Evolutionary conservation across 2,329 filamentous ascomycete species (phyloP).

Genomic region (Colletotrichum higginsianum): DNA sequence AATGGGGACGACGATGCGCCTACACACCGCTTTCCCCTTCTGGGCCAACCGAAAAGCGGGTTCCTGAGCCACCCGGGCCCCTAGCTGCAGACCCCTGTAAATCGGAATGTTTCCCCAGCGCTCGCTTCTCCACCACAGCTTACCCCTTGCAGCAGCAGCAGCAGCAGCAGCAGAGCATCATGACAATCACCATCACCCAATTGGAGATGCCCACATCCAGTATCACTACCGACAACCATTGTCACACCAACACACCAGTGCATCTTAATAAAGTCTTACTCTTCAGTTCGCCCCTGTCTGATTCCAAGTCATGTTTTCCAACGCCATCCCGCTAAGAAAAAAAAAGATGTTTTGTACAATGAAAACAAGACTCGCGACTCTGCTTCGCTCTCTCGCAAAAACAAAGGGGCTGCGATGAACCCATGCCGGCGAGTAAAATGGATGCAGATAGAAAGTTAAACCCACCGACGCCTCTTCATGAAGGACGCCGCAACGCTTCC

Average conservation of each 20-base stretch:
- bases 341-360: constrained; percentile 9
- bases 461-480: constrained; percentile 26
- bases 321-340: constrained; percentile 23
- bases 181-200: background rate
- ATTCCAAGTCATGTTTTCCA: constrained; percentile 27
- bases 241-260: no score
- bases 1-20: background rate
- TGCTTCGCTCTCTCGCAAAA: background rate
- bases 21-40: constrained; percentile 2
- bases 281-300: constrained; percentile 23
- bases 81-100: background rate
- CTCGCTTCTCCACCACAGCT: background rate
- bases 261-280: constrained; percentile 8
- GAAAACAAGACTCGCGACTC: background rate
- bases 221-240: no score
- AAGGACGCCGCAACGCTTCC: constrained; percentile 10
- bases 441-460: constrained; percentile 8
- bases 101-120: background rate
- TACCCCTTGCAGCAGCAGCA: constrained; percentile 5
- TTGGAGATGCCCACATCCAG: background rate
- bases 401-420: background rate
- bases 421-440: background rate
- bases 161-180: background rate
- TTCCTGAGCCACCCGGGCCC: background rate
- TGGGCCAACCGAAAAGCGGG: background rate